Percentiles rank a stretch among this genome's conserved stretches.
These are phyloP conservation scores for Podila verticillata DNA, from an alignment of 192 early-diverging fungal species.

Conservation along the genomic window DNA sequence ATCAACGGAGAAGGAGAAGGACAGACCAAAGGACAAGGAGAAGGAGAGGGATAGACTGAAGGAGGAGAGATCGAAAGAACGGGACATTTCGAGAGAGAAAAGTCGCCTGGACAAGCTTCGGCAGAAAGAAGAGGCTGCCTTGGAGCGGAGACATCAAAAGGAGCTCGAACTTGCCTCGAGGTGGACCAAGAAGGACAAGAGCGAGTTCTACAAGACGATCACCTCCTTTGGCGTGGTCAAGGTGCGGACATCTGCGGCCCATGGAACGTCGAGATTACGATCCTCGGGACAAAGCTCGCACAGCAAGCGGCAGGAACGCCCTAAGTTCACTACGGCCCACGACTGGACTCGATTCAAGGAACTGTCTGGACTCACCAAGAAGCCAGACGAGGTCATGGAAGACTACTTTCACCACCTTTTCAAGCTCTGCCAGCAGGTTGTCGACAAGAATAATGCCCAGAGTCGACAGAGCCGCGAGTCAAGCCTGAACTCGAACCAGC, in stretches of 20 bases:
- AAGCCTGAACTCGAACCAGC: slow-evolving; percentile 19
- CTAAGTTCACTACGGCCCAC: not conserved
- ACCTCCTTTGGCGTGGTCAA: slow-evolving; percentile 65
- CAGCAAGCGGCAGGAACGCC: slow-evolving; percentile 1
- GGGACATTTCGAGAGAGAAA: slow-evolving; percentile 52
- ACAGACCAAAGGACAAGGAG: slow-evolving; percentile 30
- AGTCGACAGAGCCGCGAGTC: slow-evolving; percentile 21
- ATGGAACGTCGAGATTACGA: slow-evolving; percentile 5
- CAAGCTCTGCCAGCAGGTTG: slow-evolving; percentile 66
- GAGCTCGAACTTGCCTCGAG: slow-evolving; percentile 53
- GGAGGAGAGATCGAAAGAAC: slow-evolving; percentile 28
- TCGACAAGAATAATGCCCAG: slow-evolving; percentile 32
- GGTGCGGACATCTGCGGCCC: slow-evolving; percentile 13
- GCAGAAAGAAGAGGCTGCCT: slow-evolving; percentile 51
- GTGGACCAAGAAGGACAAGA: slow-evolving; percentile 64
- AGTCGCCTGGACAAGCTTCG: slow-evolving; percentile 47
- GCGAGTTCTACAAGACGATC: slow-evolving; percentile 64
- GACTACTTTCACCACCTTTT: slow-evolving; percentile 69
- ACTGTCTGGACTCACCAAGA: slow-evolving; percentile 68
- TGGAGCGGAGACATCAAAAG: slow-evolving; percentile 53
- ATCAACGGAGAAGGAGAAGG: too few species aligned
- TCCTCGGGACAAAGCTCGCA: slow-evolving; percentile 15
- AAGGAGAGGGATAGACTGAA: slow-evolving; percentile 22
- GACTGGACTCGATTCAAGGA: slow-evolving; percentile 79
- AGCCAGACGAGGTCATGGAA: slow-evolving; percentile 75